Base-by-base conservation (phyloP, 208 protist species). In the Leishmania gerbilli region DNA sequence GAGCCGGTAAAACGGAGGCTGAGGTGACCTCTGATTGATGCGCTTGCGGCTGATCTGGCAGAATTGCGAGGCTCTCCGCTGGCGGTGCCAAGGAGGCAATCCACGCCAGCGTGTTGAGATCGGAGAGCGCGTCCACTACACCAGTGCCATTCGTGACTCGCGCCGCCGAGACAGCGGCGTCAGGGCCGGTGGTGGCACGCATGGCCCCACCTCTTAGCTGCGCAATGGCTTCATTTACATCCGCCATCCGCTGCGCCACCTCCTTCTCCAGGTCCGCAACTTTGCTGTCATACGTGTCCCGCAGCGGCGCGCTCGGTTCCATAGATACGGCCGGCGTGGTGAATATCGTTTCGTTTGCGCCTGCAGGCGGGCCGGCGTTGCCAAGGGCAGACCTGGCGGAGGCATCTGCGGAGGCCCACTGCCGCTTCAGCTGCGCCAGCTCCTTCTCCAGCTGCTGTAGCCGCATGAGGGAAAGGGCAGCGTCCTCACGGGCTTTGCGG, bases 401-500 rank as follows among this genome's bases (percentile, higher is more conserved):
- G 13, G 49, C 71, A 15, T n/a, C 71, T 7, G 45, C 8, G 19
- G 67, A 31, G 7, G 56, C 51, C 69, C 84, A 80, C 68, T 88
- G 72, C 19, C 90, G 89, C 74, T 87, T 81, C 74, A 97, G 85
- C 51, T 77, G 77, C 24, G 64, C 62, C 24, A 97, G 74, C 65
- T 97, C 94, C n/a, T 86, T 87, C 81, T 96, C 91, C 75, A 97
- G 56, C 76, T 95, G 87, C 88, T 96, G 92, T 45, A 95, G 85
- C 17, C 94, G 88, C 94, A 96, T 96, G 17, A 96, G 87, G 21
- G 92, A 96, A 67, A 93, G 71, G 56, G 94, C 91, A 47, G 91
- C 91, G 83, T 97, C 94, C 84, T 97, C 92, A 67, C 94, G 92
- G 1, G 92, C 92, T 83, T 96, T 97, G 79, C 94, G 88, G 77